Evolutionary conservation across 768 basidiomycete species (phyloP), one percentile per base, ranked within the genome.

Genomic region (Termitomyces sp.): DNA sequence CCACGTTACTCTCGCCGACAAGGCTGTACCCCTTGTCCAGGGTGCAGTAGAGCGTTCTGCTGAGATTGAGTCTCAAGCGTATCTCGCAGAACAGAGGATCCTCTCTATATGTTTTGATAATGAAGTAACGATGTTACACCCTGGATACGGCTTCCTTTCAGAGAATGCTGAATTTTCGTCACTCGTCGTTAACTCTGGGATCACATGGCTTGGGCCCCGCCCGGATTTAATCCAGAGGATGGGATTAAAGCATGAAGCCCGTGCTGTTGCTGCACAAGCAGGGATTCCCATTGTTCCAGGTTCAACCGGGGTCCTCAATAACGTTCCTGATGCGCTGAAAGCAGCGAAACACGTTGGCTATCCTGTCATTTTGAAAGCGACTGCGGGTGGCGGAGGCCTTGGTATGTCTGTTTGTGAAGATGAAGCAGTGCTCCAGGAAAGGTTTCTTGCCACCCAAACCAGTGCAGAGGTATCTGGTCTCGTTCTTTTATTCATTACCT

Each of bases 301-400:
- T 0, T 83, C 81, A 0, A 70, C 78, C 1, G 78, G 77, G 4
- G 70, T 87, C 24, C 67, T 85, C 1, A 39, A 34, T 2, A 71
- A 72, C 8, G 67, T 68, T 0, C 74, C 74, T 7, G 79, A 79
- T 1, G 82, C 80, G 0, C 49, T 76, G 9, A 57, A 61, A 16
- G 65, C 75, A 1, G 81, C 81, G 12, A 61, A 57, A 9, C 57
- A 59, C 4, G 71, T 85, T 24, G 83, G 84, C 0, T 86, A 74
- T 60, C 87, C 87, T 0, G 74, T 89, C 5, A 81, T 87, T 67
- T 66, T 88, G 61, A 88, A 87, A 66, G 81, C 86, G 1, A 85
- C 84, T 1, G 84, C 83, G 0, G 87, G 86, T 3, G 87, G 87
- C 1, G 86, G 87, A 2, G 87, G 87, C 0, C 83, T 86, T 79